phyloP scores from a whole-genome alignment of 2,329 filamentous ascomycete species.

The Calonectria multiphialidica region DNA sequence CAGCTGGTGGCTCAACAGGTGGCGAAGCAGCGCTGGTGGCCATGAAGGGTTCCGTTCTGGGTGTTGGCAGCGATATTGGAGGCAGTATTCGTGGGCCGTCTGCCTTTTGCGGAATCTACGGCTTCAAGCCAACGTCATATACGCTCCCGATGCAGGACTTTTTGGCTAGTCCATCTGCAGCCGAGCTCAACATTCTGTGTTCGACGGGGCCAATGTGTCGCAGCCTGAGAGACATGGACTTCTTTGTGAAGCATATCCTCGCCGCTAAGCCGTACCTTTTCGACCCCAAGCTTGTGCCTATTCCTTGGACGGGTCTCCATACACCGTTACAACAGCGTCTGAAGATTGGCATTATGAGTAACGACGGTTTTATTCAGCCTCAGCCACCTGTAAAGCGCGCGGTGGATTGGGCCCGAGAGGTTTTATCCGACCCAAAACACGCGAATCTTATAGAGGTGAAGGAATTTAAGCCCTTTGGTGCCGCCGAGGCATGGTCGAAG shows the following conservation, averaged over 20 bases:
- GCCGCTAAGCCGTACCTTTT: slow-evolving; percentile 32
- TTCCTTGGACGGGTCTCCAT: slow-evolving; percentile 46
- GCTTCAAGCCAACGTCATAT: slow-evolving; percentile 37
- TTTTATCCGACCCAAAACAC: slow-evolving; percentile 33
- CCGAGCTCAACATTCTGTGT: slow-evolving; percentile 50
- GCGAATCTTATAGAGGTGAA: slow-evolving; percentile 47
- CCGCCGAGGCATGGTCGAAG: slow-evolving; percentile 43
- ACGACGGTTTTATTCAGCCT: slow-evolving; percentile 52
- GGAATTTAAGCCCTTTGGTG: slow-evolving; percentile 48
- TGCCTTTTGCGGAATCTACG: slow-evolving; percentile 45
- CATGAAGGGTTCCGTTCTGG: slow-evolving; percentile 52
- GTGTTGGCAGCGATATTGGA: slow-evolving; percentile 54
- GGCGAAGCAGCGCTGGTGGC: slow-evolving; percentile 60
- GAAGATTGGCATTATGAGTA: slow-evolving; percentile 57
- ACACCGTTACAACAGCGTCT: slow-evolving; percentile 34
- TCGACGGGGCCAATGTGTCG: slow-evolving; percentile 44
- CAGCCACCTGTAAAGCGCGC: slow-evolving; percentile 54
- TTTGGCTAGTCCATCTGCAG: slow-evolving; percentile 32
- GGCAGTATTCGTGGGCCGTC: slow-evolving; percentile 49
- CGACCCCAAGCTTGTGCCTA: slow-evolving; percentile 45
- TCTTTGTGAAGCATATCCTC: slow-evolving; percentile 32
- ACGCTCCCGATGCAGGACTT: slow-evolving; percentile 44
- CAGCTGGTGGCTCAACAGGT: slow-evolving; percentile 73
- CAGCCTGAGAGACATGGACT: slow-evolving; percentile 38
- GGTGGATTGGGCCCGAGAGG: slow-evolving; percentile 47